phyloP scores from a whole-genome alignment of 495 filamentous ascomycete species.

The Trichoderma reesei region DNA sequence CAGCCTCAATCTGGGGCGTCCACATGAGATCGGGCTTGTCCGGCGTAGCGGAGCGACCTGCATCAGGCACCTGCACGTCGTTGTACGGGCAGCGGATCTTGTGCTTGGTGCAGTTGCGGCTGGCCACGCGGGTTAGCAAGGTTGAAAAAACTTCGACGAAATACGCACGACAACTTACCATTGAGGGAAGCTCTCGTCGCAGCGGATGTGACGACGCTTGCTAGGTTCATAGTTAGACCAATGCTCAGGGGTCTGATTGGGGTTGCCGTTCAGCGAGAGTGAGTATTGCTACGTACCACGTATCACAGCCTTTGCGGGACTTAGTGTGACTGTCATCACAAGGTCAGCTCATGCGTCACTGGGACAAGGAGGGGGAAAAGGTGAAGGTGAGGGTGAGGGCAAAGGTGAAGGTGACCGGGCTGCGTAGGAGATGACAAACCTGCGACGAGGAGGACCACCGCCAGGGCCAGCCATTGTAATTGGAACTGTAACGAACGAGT shows the following conservation, averaged over 20 bases:
- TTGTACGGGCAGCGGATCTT: constrained; percentile 97
- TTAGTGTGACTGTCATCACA: constrained; percentile 72
- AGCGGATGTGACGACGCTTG: constrained; percentile 94
- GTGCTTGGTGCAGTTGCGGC: constrained; percentile 97
- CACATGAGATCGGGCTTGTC: constrained; percentile 71
- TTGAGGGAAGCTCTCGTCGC: constrained; percentile 95
- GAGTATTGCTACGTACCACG: constrained; percentile 38
- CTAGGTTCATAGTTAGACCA: background rate
- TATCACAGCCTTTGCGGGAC: constrained; percentile 93
- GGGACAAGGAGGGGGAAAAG: no score
- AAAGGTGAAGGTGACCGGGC: background rate
- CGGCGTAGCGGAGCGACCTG: constrained; percentile 49
- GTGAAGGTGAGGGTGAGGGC: background rate
- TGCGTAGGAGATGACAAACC: constrained; percentile 21
- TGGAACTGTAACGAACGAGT: no score
- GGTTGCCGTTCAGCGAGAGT: constrained; percentile 14
- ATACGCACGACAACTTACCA: constrained; percentile 50
- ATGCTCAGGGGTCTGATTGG: constrained; percentile 13
- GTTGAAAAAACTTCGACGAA: background rate
- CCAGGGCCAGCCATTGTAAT: constrained; percentile 58
- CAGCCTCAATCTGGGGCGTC: constrained; percentile 69
- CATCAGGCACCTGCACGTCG: constrained; percentile 60
- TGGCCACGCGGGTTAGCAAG: constrained; percentile 32
- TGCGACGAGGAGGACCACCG: constrained; percentile 61
- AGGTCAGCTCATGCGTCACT: constrained; percentile 8